Evolutionary conservation across 768 basidiomycete species (phyloP).

Genomic region (Boletus vermiculosoides): DNA sequence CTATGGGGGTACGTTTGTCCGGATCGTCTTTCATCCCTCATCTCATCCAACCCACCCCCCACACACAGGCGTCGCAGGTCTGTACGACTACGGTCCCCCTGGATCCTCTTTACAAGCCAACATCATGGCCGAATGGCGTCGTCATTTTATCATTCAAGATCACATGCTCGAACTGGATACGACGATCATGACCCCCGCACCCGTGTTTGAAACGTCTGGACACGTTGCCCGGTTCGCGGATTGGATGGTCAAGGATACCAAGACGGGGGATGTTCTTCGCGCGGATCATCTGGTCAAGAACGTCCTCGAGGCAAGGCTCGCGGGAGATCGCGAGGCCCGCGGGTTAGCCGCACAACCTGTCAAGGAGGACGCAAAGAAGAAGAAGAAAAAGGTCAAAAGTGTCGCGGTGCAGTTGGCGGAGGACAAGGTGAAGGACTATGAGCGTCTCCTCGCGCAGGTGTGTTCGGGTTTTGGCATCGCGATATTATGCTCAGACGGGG

Average conservation of each 20-base stretch:
- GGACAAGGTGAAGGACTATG: slow-evolving; percentile 71
- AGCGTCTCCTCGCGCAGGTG: slow-evolving; percentile 85
- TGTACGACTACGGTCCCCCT: slow-evolving; percentile 98
- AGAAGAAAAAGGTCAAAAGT: slow-evolving; percentile 70
- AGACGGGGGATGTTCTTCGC: slow-evolving; percentile 95
- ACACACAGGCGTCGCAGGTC: slow-evolving; percentile 76
- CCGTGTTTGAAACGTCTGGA: slow-evolving; percentile 95
- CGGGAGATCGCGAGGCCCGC: slow-evolving; percentile 87
- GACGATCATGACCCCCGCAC: slow-evolving; percentile 92
- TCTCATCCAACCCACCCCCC: no score
- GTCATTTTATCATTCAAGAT: slow-evolving; percentile 98
- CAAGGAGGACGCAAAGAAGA: slow-evolving; percentile 51
- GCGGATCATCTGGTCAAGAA: slow-evolving; percentile 95
- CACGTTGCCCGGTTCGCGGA: slow-evolving; percentile 98
- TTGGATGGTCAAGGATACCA: slow-evolving; percentile 97
- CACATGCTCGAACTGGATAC: slow-evolving; percentile 99
- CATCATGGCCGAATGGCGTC: slow-evolving; percentile 94
- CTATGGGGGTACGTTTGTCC: slow-evolving; percentile 82
- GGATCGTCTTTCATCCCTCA: slow-evolving; percentile 14
- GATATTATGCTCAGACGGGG: neutral
- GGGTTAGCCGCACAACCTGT: slow-evolving; percentile 66
- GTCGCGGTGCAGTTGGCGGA: slow-evolving; percentile 74
- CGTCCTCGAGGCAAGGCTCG: slow-evolving; percentile 87
- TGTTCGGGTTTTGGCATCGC: slow-evolving; percentile 21
- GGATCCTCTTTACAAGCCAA: slow-evolving; percentile 96